Evolutionary conservation across 2,329 filamentous ascomycete genomes (phyloP).

Genomic region (Tolypocladium guangdongense): DNA sequence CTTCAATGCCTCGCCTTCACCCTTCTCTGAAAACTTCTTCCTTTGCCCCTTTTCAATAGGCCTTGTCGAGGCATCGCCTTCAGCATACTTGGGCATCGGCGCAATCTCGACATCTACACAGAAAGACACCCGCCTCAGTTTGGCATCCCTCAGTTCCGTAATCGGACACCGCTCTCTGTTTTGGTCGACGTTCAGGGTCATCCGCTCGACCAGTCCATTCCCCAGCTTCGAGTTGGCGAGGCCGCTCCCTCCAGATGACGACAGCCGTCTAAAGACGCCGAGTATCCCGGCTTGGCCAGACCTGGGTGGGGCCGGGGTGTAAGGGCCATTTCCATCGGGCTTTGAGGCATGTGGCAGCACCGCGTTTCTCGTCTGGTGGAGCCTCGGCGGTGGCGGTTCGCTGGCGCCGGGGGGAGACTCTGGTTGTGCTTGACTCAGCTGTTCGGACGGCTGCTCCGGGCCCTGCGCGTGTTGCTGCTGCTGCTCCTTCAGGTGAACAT

Average conservation of each 20-base stretch:
- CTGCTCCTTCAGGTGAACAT: slow-evolving; percentile 7
- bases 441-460: slow-evolving; percentile 1
- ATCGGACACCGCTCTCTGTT: slow-evolving; percentile 71
- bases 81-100: slow-evolving; percentile 67
- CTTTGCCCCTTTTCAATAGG: slow-evolving; percentile 42
- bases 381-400: slow-evolving; percentile 37
- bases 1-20: slow-evolving; percentile 66
- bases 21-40: slow-evolving; percentile 54
- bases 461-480: slow-evolving; percentile 4
- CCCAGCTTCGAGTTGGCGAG: slow-evolving; percentile 16
- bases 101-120: slow-evolving; percentile 97
- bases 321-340: slow-evolving; percentile 51
- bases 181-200: slow-evolving; percentile 74
- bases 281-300: slow-evolving; percentile 61
- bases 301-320: slow-evolving; percentile 65
- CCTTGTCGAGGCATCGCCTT: slow-evolving; percentile 37
- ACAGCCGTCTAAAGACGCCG: slow-evolving; percentile 71
- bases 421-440: slow-evolving; percentile 3
- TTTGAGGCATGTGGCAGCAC: slow-evolving; percentile 46
- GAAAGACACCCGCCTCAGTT: slow-evolving; percentile 81
- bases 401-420: slow-evolving; percentile 15
- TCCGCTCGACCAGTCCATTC: slow-evolving; percentile 68
- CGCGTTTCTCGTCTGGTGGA: slow-evolving; percentile 42
- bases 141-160: slow-evolving; percentile 66
- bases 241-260: slow-evolving; percentile 46